phyloP scores from a whole-genome alignment of 495 filamentous ascomycete genomes.

The Aspergillus biplanus region DNA sequence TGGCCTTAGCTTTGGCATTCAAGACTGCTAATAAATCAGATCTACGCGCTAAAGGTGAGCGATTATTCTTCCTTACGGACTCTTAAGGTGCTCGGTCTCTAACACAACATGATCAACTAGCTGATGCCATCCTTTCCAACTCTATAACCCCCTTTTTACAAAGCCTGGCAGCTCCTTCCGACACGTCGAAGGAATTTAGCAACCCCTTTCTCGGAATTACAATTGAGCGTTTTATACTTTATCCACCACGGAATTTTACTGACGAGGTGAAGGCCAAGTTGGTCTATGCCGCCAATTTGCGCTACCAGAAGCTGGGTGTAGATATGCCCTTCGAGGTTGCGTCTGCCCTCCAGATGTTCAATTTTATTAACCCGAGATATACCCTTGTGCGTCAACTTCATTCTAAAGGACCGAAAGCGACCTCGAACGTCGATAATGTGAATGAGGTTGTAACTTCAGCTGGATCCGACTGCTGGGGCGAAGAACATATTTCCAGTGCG shows the following conservation, averaged over 20 bases:
- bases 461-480: conserved; percentile 69
- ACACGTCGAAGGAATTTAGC: conserved; percentile 63
- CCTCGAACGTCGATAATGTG: conserved; percentile 55
- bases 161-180: conserved; percentile 62
- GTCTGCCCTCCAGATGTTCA: conserved; percentile 72
- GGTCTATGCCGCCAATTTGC: conserved; percentile 64
- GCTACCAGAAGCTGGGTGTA: conserved; percentile 64
- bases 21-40: conserved; percentile 77
- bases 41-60: conserved; percentile 83
- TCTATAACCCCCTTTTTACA: conserved; percentile 75
- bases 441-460: conserved; percentile 68
- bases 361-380: conserved; percentile 66
- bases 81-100: conserved; percentile 17
- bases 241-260: conserved; percentile 80
- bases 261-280: conserved; percentile 72
- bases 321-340: conserved; percentile 72
- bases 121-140: conserved; percentile 79
- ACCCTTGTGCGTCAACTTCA: conserved; percentile 78
- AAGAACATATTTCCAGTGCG: conserved; percentile 79
- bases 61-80: not conserved
- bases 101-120: conserved; percentile 51
- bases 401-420: conserved; percentile 66
- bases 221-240: conserved; percentile 78
- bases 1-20: conserved; percentile 85
- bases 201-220: conserved; percentile 72